Evolutionary conservation across 345 rosid species (phyloP).

Genomic region (Salix udensis): DNA sequence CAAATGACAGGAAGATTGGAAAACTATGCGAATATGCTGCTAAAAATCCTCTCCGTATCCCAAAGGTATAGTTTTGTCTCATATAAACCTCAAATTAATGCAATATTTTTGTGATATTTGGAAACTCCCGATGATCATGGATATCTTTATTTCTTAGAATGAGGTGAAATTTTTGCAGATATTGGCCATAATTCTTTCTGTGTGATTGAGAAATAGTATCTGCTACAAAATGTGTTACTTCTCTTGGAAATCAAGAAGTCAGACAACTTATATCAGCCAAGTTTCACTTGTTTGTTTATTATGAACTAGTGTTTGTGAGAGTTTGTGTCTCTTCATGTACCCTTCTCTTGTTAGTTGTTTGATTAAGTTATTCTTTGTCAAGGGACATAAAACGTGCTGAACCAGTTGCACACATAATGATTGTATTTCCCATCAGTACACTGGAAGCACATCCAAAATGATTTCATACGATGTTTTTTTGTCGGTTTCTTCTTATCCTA

Average conservation of each 20-base stretch:
- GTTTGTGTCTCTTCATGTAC: not conserved
- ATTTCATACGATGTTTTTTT: not conserved
- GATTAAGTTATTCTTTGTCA: not conserved
- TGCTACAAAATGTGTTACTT: not conserved
- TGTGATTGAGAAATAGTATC: not conserved
- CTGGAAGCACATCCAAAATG: not conserved
- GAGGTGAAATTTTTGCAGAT: not conserved
- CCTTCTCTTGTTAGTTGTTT: not conserved
- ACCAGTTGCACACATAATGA: not conserved
- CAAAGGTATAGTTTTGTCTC: conserved; percentile 56
- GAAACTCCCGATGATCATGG: not conserved
- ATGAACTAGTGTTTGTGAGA: not conserved
- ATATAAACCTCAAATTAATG: conserved; percentile 7
- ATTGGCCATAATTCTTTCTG: not conserved
- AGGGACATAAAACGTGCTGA: not conserved
- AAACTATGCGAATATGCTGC: conserved; percentile 94
- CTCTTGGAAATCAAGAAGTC: not conserved
- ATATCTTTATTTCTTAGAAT: not conserved
- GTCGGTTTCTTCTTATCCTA: not conserved
- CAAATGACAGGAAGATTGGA: conserved; percentile 83
- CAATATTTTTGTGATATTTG: not conserved
- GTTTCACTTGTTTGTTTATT: not conserved
- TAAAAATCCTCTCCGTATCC: conserved; percentile 87
- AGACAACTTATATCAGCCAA: not conserved
- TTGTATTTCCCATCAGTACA: not conserved